These are phyloP conservation scores for Cephaloascus albidus DNA, from an alignment of 805 yeast genomes.

Conservation along the genomic window DNA sequence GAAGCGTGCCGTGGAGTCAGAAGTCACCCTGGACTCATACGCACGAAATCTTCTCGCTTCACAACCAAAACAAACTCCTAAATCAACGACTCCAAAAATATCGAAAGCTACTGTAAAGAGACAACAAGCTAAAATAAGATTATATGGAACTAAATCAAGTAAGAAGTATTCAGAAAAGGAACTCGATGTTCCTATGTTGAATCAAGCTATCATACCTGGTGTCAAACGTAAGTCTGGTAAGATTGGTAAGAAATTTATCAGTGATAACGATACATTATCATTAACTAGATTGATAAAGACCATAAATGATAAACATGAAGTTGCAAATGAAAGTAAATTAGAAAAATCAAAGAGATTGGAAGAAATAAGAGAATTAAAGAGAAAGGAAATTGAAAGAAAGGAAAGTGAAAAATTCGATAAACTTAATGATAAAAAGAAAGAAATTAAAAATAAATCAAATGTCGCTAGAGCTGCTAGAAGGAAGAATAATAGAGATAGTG, in stretches of 20 bases:
- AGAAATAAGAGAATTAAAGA: slow-evolving; percentile 78
- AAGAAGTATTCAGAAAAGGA: slow-evolving; percentile 68
- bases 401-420: slow-evolving; percentile 62
- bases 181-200: slow-evolving; percentile 68
- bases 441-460: slow-evolving; percentile 64
- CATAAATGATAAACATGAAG: slow-evolving; percentile 76
- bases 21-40: slow-evolving; percentile 53
- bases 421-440: slow-evolving; percentile 69
- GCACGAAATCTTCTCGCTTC: slow-evolving; percentile 58
- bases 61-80: slow-evolving; percentile 53
- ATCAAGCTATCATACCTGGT: slow-evolving; percentile 82
- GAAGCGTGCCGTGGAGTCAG: slow-evolving; percentile 52
- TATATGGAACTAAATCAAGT: slow-evolving; percentile 57
- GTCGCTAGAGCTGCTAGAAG: slow-evolving; percentile 64
- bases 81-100: slow-evolving; percentile 40
- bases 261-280: slow-evolving; percentile 53
- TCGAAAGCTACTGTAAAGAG: slow-evolving; percentile 50
- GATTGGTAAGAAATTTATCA: slow-evolving; percentile 76
- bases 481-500: slow-evolving; percentile 33
- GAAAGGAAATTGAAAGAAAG: slow-evolving; percentile 78
- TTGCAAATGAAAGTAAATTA: slow-evolving; percentile 74
- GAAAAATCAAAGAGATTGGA: slow-evolving; percentile 87
- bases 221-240: slow-evolving; percentile 69
- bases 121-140: slow-evolving; percentile 51
- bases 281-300: slow-evolving; percentile 66